These are phyloP conservation scores for Lactifluus hygrophoroides DNA, from an alignment of 768 basidiomycete genomes.

Conservation along the genomic window DNA sequence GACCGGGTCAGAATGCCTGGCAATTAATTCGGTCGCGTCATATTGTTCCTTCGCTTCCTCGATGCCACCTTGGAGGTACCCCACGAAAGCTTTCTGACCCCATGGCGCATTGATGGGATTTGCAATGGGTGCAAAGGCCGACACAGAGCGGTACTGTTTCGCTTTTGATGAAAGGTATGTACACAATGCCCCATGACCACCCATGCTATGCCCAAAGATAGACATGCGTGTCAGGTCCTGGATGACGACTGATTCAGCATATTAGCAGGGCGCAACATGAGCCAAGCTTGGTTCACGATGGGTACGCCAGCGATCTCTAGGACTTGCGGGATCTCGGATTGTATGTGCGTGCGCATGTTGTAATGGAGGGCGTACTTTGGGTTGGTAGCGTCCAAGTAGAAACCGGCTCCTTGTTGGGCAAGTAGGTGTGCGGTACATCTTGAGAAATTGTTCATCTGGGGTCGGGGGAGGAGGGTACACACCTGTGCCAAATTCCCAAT, in stretches of 20 bases:
- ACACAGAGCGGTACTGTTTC: constrained; percentile 74
- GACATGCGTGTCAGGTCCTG: constrained; percentile 81
- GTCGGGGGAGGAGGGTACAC: constrained; percentile 5
- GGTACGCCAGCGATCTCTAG: constrained; percentile 67
- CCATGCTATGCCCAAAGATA: constrained; percentile 97
- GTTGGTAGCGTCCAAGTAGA: constrained; percentile 89
- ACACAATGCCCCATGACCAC: constrained; percentile 90
- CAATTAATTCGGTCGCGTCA: constrained; percentile 81
- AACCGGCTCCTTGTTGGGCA: constrained; percentile 61
- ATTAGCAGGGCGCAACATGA: not conserved
- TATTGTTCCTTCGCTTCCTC: constrained; percentile 66
- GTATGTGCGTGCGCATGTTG: constrained; percentile 84
- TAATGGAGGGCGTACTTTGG: constrained; percentile 66
- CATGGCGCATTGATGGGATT: constrained; percentile 85
- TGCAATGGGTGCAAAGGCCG: constrained; percentile 79
- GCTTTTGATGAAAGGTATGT: constrained; percentile 72
- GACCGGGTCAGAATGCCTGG: constrained; percentile 50
- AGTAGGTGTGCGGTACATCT: not conserved
- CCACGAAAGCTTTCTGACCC: constrained; percentile 87
- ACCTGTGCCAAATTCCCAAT: constrained; percentile 91
- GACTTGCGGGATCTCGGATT: constrained; percentile 74
- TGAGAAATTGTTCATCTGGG: not conserved
- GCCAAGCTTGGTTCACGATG: constrained; percentile 39
- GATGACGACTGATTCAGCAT: not conserved
- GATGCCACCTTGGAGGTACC: constrained; percentile 71